Conservation (phyloP, 202 grass and related monocot species). For the Carex arenaria region DNA sequence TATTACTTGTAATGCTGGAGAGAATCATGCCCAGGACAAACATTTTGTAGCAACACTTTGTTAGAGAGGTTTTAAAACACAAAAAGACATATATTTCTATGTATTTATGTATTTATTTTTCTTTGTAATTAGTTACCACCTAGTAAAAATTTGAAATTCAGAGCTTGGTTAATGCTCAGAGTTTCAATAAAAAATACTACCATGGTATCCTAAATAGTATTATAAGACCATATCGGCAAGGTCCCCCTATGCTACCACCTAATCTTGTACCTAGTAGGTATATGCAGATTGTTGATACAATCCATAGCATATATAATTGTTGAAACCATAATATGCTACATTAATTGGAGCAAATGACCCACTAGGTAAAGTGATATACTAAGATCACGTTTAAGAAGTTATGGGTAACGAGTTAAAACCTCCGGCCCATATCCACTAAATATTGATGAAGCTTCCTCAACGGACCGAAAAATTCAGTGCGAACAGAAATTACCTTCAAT, state of each 20-base stretch:
- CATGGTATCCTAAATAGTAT: not conserved
- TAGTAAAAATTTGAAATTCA: not conserved
- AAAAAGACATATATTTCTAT: not conserved
- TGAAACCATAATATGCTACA: not conserved
- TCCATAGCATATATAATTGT: not conserved
- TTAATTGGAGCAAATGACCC: not conserved
- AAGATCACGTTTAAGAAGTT: not conserved
- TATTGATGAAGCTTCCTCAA: not conserved
- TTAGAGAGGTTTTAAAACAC: not conserved
- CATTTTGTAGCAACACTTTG: not conserved
- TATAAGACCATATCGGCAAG: no score
- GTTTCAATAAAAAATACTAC: not conserved
- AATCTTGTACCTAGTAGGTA: no score
- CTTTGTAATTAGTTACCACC: not conserved
- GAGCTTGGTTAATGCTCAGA: not conserved
- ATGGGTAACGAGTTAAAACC: not conserved
- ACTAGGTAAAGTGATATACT: not conserved
- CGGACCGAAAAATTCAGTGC: not conserved
- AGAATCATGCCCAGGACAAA: not conserved
- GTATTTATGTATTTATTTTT: not conserved
- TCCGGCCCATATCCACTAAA: not conserved
- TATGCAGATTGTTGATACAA: no score
- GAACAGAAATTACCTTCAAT: not conserved
- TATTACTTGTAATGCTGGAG: conserved; percentile 70
- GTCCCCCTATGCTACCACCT: no score